phyloP scores from a whole-genome alignment of 2,329 filamentous ascomycete genomes.

The Penicillium janthinellum region DNA sequence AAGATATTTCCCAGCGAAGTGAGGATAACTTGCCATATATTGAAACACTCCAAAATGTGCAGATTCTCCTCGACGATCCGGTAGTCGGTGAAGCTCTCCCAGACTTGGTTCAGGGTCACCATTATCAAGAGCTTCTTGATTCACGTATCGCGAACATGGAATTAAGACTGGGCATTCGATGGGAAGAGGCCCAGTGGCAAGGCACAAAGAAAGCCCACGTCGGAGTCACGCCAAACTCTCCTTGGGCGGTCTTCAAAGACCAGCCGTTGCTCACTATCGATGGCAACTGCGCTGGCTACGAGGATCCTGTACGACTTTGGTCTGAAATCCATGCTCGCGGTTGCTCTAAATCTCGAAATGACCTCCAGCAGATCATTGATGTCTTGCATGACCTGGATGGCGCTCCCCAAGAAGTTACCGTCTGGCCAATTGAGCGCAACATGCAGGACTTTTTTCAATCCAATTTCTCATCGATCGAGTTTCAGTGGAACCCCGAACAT shows the following conservation, averaged over 20 bases:
- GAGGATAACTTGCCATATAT: conserved; percentile 29
- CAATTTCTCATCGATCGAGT: conserved; percentile 18
- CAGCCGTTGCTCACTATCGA: conserved; percentile 29
- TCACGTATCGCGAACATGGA: conserved; percentile 33
- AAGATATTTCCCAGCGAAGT: conserved; percentile 26
- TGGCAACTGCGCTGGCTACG: conserved; percentile 28
- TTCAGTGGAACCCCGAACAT: conserved; percentile 37
- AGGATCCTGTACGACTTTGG: conserved; percentile 28
- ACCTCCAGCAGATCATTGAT: conserved; percentile 32
- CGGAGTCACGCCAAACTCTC: conserved; percentile 17
- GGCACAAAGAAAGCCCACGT: conserved; percentile 21
- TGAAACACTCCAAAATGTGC: conserved; percentile 23
- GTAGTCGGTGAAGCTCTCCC: conserved; percentile 24
- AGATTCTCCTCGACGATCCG: conserved; percentile 24
- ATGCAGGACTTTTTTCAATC: not conserved
- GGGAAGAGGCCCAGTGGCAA: conserved; percentile 17
- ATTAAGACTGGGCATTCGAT: conserved; percentile 33
- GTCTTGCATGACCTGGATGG: conserved; percentile 41
- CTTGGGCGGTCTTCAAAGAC: conserved; percentile 20
- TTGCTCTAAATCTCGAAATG: conserved; percentile 33
- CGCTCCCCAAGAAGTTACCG: conserved; percentile 8
- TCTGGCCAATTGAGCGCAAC: not conserved
- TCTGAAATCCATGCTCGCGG: conserved; percentile 32
- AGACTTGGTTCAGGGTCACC: conserved; percentile 25
- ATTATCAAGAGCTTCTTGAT: conserved; percentile 30